Evolutionary conservation across 306 rosid species (phyloP).

Genomic region (Prunus davidiana): DNA sequence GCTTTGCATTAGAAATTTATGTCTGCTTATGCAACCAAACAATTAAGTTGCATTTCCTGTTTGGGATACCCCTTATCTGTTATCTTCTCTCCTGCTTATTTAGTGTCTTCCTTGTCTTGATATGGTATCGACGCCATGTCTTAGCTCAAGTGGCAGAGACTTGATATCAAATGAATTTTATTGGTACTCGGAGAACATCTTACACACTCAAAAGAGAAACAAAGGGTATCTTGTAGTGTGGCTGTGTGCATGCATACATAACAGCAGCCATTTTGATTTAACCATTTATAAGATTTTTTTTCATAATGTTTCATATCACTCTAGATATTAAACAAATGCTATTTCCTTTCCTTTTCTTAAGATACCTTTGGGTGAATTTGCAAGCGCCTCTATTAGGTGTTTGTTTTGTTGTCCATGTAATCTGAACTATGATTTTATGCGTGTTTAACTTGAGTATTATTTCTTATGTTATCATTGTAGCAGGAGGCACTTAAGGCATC

Average conservation of each 20-base stretch:
- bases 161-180: neutral
- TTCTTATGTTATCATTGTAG: constrained; percentile 18
- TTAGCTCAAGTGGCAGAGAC: neutral
- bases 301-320: neutral
- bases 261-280: neutral
- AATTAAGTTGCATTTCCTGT: neutral
- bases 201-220: neutral
- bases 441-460: constrained; percentile 14
- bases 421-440: constrained; percentile 4
- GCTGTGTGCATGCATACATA: neutral
- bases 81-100: neutral
- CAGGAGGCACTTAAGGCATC: constrained; percentile 72
- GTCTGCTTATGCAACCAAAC: neutral
- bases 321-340: neutral
- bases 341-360: neutral
- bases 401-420: neutral
- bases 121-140: neutral
- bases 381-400: neutral
- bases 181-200: neutral
- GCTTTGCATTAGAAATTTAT: neutral
- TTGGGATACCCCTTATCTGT: neutral
- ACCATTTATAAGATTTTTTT: neutral
- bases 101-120: neutral
- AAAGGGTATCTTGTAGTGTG: neutral
- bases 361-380: neutral